phyloP scores from a whole-genome alignment of 2,329 filamentous ascomycete genomes.

The Hypocreales sp. region DNA sequence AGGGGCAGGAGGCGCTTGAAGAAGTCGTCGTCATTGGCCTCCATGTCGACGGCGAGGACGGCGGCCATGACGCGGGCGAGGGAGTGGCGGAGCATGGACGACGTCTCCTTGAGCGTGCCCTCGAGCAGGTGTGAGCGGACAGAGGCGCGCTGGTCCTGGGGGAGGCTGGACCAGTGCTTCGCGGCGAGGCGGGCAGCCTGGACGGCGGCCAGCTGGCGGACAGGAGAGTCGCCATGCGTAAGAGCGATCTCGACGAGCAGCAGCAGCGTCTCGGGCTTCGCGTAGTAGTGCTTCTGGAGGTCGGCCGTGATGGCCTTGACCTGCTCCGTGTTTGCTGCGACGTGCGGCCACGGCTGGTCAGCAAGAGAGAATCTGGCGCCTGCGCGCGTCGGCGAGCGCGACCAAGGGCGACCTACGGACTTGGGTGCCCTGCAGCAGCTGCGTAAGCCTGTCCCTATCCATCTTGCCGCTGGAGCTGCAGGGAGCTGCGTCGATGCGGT shows the following conservation, averaged over 20 bases:
- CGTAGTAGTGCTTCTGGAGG: slow-evolving; percentile 88
- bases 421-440: slow-evolving; percentile 76
- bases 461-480: slow-evolving; percentile 12
- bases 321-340: slow-evolving; percentile 67
- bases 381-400: neutral
- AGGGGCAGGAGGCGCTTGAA: slow-evolving; percentile 67
- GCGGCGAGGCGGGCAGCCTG: slow-evolving; percentile 70
- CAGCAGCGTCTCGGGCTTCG: slow-evolving; percentile 66
- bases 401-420: slow-evolving; percentile 48
- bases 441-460: slow-evolving; percentile 58
- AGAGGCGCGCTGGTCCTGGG: slow-evolving; percentile 60
- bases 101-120: slow-evolving; percentile 65
- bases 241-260: slow-evolving; percentile 80
- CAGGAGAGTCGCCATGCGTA: slow-evolving; percentile 53
- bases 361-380: no score
- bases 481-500: neutral
- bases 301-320: slow-evolving; percentile 82
- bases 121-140: slow-evolving; percentile 75
- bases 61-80: slow-evolving; percentile 76
- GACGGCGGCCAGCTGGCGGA: slow-evolving; percentile 83
- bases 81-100: slow-evolving; percentile 66
- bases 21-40: slow-evolving; percentile 61
- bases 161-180: slow-evolving; percentile 72
- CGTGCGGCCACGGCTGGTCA: slow-evolving; percentile 2
- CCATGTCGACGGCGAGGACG: slow-evolving; percentile 71